These are phyloP conservation scores for Colletotrichum scovillei DNA, from an alignment of 2,329 filamentous ascomycete species.

Conservation along the genomic window DNA sequence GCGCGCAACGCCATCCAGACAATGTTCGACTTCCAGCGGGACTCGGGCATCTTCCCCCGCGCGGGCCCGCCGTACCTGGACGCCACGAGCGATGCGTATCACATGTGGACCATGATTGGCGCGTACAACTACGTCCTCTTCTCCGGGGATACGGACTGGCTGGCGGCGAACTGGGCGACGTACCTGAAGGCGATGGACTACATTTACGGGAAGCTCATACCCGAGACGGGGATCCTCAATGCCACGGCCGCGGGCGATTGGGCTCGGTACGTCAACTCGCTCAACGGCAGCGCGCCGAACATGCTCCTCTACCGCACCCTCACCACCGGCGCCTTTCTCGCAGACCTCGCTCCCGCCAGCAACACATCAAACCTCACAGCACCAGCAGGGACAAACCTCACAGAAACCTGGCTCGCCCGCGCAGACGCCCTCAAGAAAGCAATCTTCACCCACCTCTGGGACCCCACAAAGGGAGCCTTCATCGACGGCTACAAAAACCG, in stretches of 20 bases:
- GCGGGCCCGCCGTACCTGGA: constrained; percentile 57
- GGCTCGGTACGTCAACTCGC: constrained; percentile 60
- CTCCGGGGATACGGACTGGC: constrained; percentile 40
- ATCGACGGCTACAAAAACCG: constrained; percentile 63
- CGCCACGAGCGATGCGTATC: constrained; percentile 45
- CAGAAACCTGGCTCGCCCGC: constrained; percentile 51
- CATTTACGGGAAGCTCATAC: constrained; percentile 40
- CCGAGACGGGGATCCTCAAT: constrained; percentile 48
- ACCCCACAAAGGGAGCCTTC: constrained; percentile 60
- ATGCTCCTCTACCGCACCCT: constrained; percentile 67
- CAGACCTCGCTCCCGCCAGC: constrained; percentile 49
- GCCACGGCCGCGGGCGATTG: constrained; percentile 63
- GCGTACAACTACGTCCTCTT: constrained; percentile 67
- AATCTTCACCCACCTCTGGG: constrained; percentile 62
- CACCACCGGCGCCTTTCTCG: constrained; percentile 62
- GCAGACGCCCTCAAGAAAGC: constrained; percentile 54
- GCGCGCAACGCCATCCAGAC: constrained; percentile 61
- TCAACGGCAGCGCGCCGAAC: constrained; percentile 56
- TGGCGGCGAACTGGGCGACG: constrained; percentile 43
- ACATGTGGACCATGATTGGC: constrained; percentile 60
- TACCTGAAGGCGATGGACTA: constrained; percentile 45
- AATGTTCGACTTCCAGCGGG: constrained; percentile 56
- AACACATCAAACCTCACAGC: constrained; percentile 44
- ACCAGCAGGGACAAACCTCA: constrained; percentile 41
- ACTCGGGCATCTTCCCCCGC: constrained; percentile 60